These are phyloP conservation scores for Chloranthus sessilifolius DNA, from an alignment of 164 flowering plant species.

Conservation along the genomic window DNA sequence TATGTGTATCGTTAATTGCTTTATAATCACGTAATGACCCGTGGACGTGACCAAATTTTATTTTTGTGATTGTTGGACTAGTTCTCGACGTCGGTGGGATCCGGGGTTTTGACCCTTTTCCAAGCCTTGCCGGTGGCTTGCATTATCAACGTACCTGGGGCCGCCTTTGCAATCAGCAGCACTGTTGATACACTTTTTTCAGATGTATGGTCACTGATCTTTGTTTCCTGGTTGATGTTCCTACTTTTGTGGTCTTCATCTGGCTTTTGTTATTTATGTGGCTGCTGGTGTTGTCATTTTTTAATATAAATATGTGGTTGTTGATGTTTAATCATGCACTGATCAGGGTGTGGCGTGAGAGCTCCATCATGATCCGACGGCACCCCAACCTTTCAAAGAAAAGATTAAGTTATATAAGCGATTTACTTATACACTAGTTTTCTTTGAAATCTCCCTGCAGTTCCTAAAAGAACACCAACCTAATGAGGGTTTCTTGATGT, in stretches of 20 bases:
- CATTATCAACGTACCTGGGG: slow-evolving; percentile 21
- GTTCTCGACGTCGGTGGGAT: slow-evolving; percentile 27
- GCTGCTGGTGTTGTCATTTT: no score
- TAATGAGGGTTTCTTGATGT: slow-evolving; percentile 27
- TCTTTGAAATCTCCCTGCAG: slow-evolving; percentile 26
- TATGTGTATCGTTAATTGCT: not conserved
- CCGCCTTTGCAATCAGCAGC: slow-evolving; percentile 19
- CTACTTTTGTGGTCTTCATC: no score
- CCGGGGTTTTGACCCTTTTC: slow-evolving; percentile 20
- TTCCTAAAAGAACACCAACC: slow-evolving; percentile 22
- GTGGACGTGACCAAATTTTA: not conserved
- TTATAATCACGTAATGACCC: not conserved
- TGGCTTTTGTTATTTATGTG: no score
- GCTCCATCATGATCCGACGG: no score
- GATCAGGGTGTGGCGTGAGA: no score
- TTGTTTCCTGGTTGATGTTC: no score
- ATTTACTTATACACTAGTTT: not conserved
- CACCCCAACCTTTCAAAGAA: no score
- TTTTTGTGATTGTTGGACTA: slow-evolving; percentile 1
- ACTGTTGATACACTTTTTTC: slow-evolving; percentile 16
- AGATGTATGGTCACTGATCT: no score
- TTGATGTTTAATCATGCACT: no score
- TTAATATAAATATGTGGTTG: no score
- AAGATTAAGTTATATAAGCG: no score
- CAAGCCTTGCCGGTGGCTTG: slow-evolving; percentile 19